These are phyloP conservation scores for Solanum arcanum DNA, from an alignment of 257 asterid genomes.

Conservation along the genomic window DNA sequence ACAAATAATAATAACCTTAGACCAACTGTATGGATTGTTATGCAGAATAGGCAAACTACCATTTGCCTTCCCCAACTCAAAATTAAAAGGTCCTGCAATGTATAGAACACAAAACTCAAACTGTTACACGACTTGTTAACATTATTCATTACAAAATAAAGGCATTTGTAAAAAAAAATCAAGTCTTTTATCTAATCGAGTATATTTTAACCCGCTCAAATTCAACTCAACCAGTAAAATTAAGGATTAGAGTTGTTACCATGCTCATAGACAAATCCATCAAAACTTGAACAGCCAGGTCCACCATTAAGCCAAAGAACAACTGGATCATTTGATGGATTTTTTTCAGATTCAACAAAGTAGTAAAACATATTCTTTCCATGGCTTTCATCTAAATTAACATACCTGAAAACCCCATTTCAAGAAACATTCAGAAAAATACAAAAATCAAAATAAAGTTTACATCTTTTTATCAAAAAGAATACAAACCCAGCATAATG, in stretches of 20 bases:
- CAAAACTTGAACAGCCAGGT: conserved; percentile 98
- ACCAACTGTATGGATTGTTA: conserved; percentile 87
- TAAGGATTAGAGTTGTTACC: conserved; percentile 17
- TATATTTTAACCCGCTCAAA: background rate
- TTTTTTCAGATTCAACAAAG: conserved; percentile 73
- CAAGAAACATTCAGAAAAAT: background rate
- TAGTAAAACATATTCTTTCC: conserved; percentile 74
- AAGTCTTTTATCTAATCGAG: background rate
- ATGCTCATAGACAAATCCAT: conserved; percentile 89
- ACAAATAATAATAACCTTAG: conserved; percentile 55
- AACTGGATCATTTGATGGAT: conserved; percentile 66
- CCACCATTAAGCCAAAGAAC: conserved; percentile 99
- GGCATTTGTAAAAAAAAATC: background rate
- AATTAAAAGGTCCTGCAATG: conserved; percentile 84
- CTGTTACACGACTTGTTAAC: background rate
- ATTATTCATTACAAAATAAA: background rate
- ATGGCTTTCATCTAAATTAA: conserved; percentile 46
- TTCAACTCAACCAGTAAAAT: background rate
- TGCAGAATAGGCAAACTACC: conserved; percentile 64
- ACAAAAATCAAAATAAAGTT: background rate
- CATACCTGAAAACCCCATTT: conserved; percentile 39
- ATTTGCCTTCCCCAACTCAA: conserved; percentile 41
- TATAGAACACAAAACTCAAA: background rate
- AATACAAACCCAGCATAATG: conserved; percentile 71
- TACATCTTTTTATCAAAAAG: background rate